These are phyloP conservation scores for Cunninghamia lanceolata DNA, from an alignment of 75 land plant genomes.

Conservation along the genomic window DNA sequence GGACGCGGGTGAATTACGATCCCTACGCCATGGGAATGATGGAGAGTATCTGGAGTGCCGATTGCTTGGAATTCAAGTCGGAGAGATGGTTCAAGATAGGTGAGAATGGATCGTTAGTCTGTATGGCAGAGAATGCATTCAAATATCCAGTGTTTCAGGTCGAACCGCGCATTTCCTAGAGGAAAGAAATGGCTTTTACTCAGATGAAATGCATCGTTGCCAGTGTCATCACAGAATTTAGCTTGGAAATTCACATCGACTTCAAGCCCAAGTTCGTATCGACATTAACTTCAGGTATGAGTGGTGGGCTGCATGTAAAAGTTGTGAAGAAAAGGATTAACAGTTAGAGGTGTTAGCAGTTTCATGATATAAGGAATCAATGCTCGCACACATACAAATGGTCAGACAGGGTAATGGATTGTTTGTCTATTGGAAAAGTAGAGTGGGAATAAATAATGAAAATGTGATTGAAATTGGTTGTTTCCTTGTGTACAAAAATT, in stretches of 20 bases:
- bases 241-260: slow-evolving; percentile 12
- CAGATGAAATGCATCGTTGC: slow-evolving; percentile 27
- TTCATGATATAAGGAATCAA: too few relatives aligned
- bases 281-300: background rate
- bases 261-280: background rate
- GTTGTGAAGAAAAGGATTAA: too few relatives aligned
- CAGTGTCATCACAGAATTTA: slow-evolving; percentile 13
- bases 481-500: too few relatives aligned
- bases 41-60: slow-evolving; percentile 31
- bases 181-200: slow-evolving; percentile 33
- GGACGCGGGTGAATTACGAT: slow-evolving; percentile 7
- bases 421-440: too few relatives aligned
- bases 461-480: too few relatives aligned
- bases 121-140: slow-evolving; percentile 16
- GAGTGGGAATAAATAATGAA: too few relatives aligned
- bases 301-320: background rate
- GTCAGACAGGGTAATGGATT: too few relatives aligned
- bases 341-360: too few relatives aligned
- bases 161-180: slow-evolving; percentile 32
- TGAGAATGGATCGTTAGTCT: background rate
- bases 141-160: slow-evolving; percentile 34
- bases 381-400: too few relatives aligned
- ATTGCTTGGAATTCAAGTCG: slow-evolving; percentile 24
- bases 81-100: slow-evolving; percentile 30
- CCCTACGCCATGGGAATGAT: slow-evolving; percentile 30